Base-by-base conservation (phyloP, 169 alveolate genomes). In the Cryptosporidium ubiquitum region DNA sequence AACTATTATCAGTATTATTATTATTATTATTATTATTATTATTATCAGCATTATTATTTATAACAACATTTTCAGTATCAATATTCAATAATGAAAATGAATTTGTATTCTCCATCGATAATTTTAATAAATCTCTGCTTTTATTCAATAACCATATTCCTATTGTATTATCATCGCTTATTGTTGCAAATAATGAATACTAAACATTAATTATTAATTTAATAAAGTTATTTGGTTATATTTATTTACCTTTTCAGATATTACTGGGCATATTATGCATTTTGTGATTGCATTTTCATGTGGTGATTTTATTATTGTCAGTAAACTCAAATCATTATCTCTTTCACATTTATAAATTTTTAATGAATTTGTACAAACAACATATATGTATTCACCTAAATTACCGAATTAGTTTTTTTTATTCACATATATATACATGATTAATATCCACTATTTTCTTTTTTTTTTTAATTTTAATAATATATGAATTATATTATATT, bases 121-220 rank as follows among this genome's bases (percentile, higher is more conserved):
- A n/a, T 39, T 51, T 35, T 23, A 51, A 47, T 29, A 73, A 1
- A 16, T 73, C 70, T 33, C 23, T 16, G 9, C 33, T 79, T 61
- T 79, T 79, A 57, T 79, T 79, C 7, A 79, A 79, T 64, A 79
- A 26, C 86, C 86, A 79, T 60, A 79, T 79, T 64, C 86, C 86
- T 61, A 79, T 64, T 20, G 86, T 79, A 39, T 79, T 58, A 79
- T 79, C 86, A 64, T 79, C 86, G 26, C 86, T 79, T 12, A 37
- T 40, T 23, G 86, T 60, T 79, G 86, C 71, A 61, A 79, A 79
- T 60, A 79, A 31, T 29, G 86, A 37, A 60, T 60, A 79, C 86
- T 79, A 58, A 29, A 9, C 1, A 33, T 14, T 33, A 33, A 64
- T 64, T 33, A 18, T 31, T 12, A 31, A 64, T 64, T 29, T 26